A percentile compares a stretch with the other conserved stretches of the same genome.
These are phyloP conservation scores for Colletotrichum sidae DNA, from an alignment of 2,329 filamentous ascomycete species.

Conservation along the genomic window DNA sequence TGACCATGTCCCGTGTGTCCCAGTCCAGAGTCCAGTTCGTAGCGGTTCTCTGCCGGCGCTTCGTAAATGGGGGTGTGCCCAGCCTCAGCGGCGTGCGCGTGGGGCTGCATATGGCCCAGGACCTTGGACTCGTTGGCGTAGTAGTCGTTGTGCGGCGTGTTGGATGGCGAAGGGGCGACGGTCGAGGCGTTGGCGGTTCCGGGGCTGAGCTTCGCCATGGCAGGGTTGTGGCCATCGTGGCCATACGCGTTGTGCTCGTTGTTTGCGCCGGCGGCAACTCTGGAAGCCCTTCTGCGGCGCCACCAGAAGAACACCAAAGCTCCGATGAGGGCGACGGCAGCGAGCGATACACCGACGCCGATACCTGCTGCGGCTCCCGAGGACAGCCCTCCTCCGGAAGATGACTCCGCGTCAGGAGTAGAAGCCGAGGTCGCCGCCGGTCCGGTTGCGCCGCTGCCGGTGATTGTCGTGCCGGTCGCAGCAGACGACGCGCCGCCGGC, in stretches of 20 bases:
- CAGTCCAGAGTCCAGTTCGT: constrained; percentile 27
- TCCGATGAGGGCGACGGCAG: constrained; percentile 40
- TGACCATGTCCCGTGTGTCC: not conserved
- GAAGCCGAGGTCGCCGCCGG: constrained; percentile 1
- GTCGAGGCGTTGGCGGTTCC: constrained; percentile 22
- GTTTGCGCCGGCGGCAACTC: not conserved
- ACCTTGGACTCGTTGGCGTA: constrained; percentile 26
- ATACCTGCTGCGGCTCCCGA: constrained; percentile 46
- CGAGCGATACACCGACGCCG: constrained; percentile 44
- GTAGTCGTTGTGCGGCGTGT: constrained; percentile 23
- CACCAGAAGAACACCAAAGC: constrained; percentile 44
- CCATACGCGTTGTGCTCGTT: constrained; percentile 1
- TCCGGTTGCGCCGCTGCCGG: not conserved
- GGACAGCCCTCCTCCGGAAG: constrained; percentile 40
- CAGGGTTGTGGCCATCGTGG: not conserved
- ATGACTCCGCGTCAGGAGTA: constrained; percentile 1
- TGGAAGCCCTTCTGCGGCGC: constrained; percentile 39
- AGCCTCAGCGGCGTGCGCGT: constrained; percentile 25
- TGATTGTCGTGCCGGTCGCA: constrained; percentile 8
- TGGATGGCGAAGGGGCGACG: not conserved
- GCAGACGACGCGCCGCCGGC: not conserved
- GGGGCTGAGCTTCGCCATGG: constrained; percentile 13
- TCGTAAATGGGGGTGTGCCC: constrained; percentile 28
- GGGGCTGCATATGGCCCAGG: constrained; percentile 26
- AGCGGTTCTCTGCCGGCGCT: constrained; percentile 25